Evolutionary conservation across 208 protist genomes (phyloP).

Genomic region (Wallacemonas sp.): DNA sequence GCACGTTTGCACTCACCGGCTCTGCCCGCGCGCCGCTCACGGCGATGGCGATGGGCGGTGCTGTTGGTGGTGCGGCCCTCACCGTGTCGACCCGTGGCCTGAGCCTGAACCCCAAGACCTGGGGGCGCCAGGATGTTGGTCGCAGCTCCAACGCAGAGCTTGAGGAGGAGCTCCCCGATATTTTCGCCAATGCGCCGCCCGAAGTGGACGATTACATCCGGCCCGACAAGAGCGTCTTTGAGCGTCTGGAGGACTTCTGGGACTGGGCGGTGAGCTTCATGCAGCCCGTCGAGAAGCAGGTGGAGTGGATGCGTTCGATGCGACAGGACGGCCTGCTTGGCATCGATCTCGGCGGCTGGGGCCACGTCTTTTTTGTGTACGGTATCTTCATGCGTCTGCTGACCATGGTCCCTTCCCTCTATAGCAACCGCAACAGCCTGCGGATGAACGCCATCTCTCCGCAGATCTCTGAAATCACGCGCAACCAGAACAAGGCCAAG

Average conservation of each 20-base stretch:
- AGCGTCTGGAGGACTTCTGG: constrained; percentile 86
- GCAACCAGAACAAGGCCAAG: constrained; percentile 74
- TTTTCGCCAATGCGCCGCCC: constrained; percentile 78
- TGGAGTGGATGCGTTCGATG: constrained; percentile 78
- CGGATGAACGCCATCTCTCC: constrained; percentile 75
- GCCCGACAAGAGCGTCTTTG: constrained; percentile 81
- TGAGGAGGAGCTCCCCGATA: constrained; percentile 85
- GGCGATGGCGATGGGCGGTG: too few relatives aligned
- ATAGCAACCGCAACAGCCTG: constrained; percentile 83
- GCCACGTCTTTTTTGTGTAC: constrained; percentile 83
- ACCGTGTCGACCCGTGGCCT: constrained; percentile 36
- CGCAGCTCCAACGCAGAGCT: constrained; percentile 40
- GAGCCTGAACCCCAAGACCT: constrained; percentile 69
- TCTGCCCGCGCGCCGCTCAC: too few relatives aligned
- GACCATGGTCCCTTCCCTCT: constrained; percentile 76
- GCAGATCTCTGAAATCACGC: constrained; percentile 79
- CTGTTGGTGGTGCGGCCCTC: constrained; percentile 4
- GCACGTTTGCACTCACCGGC: too few relatives aligned
- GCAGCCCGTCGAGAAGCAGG: constrained; percentile 85
- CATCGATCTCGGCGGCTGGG: constrained; percentile 78
- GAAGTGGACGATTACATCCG: constrained; percentile 90
- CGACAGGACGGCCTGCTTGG: constrained; percentile 72
- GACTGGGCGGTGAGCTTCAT: constrained; percentile 85
- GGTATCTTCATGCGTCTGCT: constrained; percentile 73
- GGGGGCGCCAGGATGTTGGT: constrained; percentile 35